These are phyloP conservation scores for Helichrysum umbraculigerum DNA, from an alignment of 129 eudicot genomes.

Conservation along the genomic window DNA sequence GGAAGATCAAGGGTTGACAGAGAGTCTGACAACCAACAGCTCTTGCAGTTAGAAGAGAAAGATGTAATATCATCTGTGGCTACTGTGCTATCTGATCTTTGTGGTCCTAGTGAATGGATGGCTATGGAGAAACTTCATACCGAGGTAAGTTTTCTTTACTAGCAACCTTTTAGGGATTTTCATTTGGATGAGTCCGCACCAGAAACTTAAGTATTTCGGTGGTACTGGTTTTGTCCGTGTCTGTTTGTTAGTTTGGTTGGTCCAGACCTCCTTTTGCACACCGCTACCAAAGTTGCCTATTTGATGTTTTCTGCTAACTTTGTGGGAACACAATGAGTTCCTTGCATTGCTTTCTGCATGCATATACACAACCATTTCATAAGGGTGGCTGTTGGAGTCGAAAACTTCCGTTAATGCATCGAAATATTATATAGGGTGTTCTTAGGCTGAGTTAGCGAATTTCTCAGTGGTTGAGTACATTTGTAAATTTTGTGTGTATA, in stretches of 20 bases:
- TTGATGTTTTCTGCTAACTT: background rate
- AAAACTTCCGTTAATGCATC: background rate
- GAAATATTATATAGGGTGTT: background rate
- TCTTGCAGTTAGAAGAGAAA: slow-evolving; percentile 86
- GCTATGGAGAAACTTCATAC: slow-evolving; percentile 96
- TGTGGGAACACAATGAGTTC: background rate
- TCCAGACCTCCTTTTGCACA: background rate
- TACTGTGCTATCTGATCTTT: slow-evolving; percentile 83
- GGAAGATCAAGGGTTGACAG: slow-evolving; percentile 78
- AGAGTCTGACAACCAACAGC: slow-evolving; percentile 83
- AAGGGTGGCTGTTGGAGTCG: background rate
- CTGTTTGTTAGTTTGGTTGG: background rate
- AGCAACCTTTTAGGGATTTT: background rate
- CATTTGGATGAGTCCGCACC: background rate
- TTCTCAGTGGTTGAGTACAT: background rate
- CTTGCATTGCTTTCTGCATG: background rate
- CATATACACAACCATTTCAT: background rate
- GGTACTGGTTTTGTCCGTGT: background rate
- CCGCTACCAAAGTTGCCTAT: background rate
- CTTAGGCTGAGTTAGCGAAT: background rate
- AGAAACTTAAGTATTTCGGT: background rate
- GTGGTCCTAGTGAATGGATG: slow-evolving; percentile 99
- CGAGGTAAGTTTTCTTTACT: slow-evolving; percentile 44
- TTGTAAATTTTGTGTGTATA: background rate
- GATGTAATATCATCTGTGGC: slow-evolving; percentile 93